These are phyloP conservation scores for Kurtzmaniella quercitrusa DNA, from an alignment of 1,139 yeast species.

Conservation along the genomic window DNA sequence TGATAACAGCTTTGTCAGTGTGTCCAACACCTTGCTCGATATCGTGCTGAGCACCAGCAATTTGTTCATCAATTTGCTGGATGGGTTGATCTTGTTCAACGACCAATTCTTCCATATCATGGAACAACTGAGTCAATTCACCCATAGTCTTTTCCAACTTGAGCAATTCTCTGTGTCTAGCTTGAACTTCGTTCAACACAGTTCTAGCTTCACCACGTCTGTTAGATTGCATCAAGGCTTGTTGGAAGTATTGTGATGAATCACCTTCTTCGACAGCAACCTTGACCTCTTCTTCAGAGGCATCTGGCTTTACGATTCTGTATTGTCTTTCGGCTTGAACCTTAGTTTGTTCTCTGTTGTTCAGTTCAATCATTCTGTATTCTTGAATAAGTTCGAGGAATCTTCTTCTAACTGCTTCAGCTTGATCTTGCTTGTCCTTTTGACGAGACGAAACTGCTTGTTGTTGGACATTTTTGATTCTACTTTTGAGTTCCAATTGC, in stretches of 20 bases:
- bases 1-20: constrained; percentile 82
- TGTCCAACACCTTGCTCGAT: constrained; percentile 94
- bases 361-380: constrained; percentile 82
- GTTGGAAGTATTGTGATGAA: constrained; percentile 89
- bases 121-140: constrained; percentile 89
- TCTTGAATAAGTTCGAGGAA: constrained; percentile 84
- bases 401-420: constrained; percentile 81
- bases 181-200: constrained; percentile 92
- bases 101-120: constrained; percentile 94
- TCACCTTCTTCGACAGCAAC: constrained; percentile 83
- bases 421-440: constrained; percentile 82
- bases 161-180: constrained; percentile 92
- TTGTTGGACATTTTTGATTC: constrained; percentile 72
- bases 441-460: constrained; percentile 64
- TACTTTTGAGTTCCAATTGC: constrained; percentile 68
- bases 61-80: constrained; percentile 78
- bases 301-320: constrained; percentile 89
- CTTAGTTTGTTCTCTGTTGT: constrained; percentile 79
- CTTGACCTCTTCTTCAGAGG: constrained; percentile 77
- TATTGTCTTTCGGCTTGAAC: constrained; percentile 92
- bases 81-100: constrained; percentile 93
- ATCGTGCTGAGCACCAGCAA: constrained; percentile 80
- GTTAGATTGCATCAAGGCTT: constrained; percentile 86
- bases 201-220: constrained; percentile 97
- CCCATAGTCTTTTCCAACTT: constrained; percentile 95